Conservation (phyloP, 177 flowering plant genomes). For the Vitis hybrid region DNA sequence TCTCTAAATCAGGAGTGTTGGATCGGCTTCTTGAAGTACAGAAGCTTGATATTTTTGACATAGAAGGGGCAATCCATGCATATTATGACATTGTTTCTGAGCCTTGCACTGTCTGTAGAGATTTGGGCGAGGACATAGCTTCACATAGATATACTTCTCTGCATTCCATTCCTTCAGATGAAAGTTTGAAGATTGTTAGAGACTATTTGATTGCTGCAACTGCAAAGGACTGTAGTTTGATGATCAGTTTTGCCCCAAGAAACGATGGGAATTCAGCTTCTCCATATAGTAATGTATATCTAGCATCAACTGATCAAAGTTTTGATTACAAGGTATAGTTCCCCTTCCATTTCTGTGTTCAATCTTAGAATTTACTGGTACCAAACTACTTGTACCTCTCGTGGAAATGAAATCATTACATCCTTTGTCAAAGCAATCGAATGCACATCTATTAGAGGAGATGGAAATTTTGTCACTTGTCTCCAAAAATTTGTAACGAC, state of each 20-base stretch:
- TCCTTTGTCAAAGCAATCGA: background rate
- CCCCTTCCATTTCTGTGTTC: background rate
- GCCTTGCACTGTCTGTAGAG: slow-evolving; percentile 67
- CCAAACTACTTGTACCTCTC: background rate
- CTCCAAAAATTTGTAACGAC: background rate
- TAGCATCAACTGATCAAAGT: slow-evolving; percentile 59
- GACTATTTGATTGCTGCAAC: slow-evolving; percentile 86
- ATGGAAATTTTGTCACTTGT: background rate
- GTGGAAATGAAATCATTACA: background rate
- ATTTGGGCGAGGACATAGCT: slow-evolving; percentile 30
- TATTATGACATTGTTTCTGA: slow-evolving; percentile 75
- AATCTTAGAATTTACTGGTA: background rate
- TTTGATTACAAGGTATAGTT: slow-evolving; percentile 84
- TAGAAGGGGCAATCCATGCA: slow-evolving; percentile 96
- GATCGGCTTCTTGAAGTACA: slow-evolving; percentile 73
- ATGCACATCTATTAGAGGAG: background rate
- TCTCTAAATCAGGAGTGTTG: slow-evolving; percentile 57
- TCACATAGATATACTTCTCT: slow-evolving; percentile 37
- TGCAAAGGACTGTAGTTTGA: slow-evolving; percentile 93
- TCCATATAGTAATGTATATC: slow-evolving; percentile 29
- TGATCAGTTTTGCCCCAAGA: slow-evolving; percentile 70
- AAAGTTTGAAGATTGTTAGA: slow-evolving; percentile 77
- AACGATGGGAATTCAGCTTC: slow-evolving; percentile 32
- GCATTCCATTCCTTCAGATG: slow-evolving; percentile 68
- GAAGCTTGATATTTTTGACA: slow-evolving; percentile 73